Evolutionary conservation across 2,329 filamentous ascomycete species (phyloP), one percentile per base, ranked within the genome.

Genomic region (Ceratocystis variospora): DNA sequence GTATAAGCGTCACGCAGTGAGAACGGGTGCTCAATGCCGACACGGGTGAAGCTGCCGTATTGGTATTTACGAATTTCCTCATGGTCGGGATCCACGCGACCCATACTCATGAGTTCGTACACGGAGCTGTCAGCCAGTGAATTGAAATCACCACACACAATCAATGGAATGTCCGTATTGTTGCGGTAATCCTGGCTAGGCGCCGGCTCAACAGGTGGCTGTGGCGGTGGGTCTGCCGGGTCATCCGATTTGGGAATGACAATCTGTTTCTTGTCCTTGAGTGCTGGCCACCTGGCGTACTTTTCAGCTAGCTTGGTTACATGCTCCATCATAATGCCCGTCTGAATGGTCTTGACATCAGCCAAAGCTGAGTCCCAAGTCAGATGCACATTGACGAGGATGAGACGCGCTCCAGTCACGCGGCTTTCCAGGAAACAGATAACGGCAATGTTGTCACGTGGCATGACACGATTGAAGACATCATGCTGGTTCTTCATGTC

Each of bases 401-500:
- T 96, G 72, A 97, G 79, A 66, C 94, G 87, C 15, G 90, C 87
- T n/a, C 94, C 94, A 0, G 93, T 96, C 68, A 84, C 79, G 46
- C 93, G 85, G 72, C 96, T 96, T 76, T 99, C 94, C 69, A 99
- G 84, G 79, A 97, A 96, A 66, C 88, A 86, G 61, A 96, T 84
- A 61, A 96, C 87, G 17, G 89, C 94, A 75, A 99, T 96, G 74
- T 97, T 93, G 79, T 99, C 94, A 77, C 94, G 90, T 68, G 93
- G 92, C 94, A 96, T 97, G 68, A 99, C 88, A 33, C 94, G 88
- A 75, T 99, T 99, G 81, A 96, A 97, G 67, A 97, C 93, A 72
- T 99, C 94, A 73, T 96, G 90, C 72, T 96, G 90, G 66, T 92
- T 90, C 78, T 97, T 97, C 85, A 96, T 96, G 74, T 97, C 94